Evolutionary conservation across 805 yeast genomes (phyloP), one percentile per base, ranked within the genome.

Genomic region (Metschnikowia matae): DNA sequence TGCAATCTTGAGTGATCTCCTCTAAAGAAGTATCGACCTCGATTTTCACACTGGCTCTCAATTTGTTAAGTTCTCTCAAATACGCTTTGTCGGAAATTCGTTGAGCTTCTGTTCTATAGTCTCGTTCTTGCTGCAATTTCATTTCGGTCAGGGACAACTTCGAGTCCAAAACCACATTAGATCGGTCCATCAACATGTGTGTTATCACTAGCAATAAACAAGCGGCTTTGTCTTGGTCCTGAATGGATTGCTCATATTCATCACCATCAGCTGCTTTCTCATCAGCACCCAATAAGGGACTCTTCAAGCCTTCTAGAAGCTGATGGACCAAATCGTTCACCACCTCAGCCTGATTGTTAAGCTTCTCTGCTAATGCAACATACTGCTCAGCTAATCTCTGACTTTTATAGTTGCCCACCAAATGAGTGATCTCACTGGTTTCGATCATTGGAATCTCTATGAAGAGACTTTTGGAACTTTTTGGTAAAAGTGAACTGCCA

Each of bases 231-330:
- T 86, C 95, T 64, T 92, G 98, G 43, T 80, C 84, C 39, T 81
- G 80, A 44, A 92, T 70, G 0, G 96, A 83, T 4, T 77, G 78
- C 11, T 81, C 83, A 65, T 91, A 94, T 60, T 90, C 97, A 45
- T 82, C 86, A 13, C 91, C 90, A 47, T 84, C 82, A 2, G 83
- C 82, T 35, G 68, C 70, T 32, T 67, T 66, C 46, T 82, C 53
- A 6, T 40, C 84, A 32, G 64, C 66, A 3, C 64, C 58, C 37
- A 80, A 67, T 6, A 87, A 71, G 0, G 82, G 82, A n/a, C 70
- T 71, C 34, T 69, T 61, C 44, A 87, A 66, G 13, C 81, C 63
- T 2, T 55, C 56, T 4, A 67, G 58, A 47, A 85, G 62, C 14
- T 74, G 69, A 0, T 60, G 60, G 51, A 81, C 62, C 84, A 87